Evolutionary conservation across 1,284 basidiomycete genomes (phyloP).

Genomic region (Apiotrichum gamsii): DNA sequence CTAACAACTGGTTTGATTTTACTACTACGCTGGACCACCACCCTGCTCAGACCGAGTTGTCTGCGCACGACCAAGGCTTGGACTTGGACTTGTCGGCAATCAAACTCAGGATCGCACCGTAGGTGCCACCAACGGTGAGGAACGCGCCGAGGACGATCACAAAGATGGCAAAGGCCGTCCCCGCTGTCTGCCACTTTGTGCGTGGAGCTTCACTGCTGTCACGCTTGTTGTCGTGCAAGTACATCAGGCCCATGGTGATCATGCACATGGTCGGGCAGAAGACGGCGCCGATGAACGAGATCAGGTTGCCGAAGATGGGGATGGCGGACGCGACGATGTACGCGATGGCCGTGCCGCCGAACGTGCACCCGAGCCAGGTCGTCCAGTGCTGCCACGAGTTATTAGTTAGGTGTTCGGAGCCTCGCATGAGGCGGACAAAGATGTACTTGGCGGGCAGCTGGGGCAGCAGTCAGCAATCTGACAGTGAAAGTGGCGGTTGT

Average conservation of each 20-base stretch:
- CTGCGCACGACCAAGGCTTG: constrained; percentile 23
- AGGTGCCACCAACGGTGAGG: constrained; percentile 28
- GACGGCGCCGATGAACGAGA: constrained; percentile 29
- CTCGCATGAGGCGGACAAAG: constrained; percentile 36
- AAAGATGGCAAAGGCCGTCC: constrained; percentile 13
- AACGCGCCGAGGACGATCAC: constrained; percentile 26
- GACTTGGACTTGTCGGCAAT: constrained; percentile 14
- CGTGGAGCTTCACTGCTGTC: neutral
- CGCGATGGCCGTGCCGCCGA: constrained; percentile 16
- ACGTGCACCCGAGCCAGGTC: constrained; percentile 30
- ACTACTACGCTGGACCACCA: too few species aligned
- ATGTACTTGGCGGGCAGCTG: constrained; percentile 23
- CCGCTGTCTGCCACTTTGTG: too few species aligned
- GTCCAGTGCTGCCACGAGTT: constrained; percentile 32
- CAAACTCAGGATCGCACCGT: constrained; percentile 24
- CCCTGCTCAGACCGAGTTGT: too few species aligned
- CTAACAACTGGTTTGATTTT: too few species aligned
- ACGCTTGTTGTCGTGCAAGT: constrained; percentile 25
- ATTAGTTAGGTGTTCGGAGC: constrained; percentile 29
- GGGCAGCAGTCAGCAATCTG: constrained; percentile 10
- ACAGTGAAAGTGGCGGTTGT: neutral
- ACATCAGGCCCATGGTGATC: constrained; percentile 28
- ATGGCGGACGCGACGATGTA: constrained; percentile 25
- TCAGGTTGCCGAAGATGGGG: constrained; percentile 24
- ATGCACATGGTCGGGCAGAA: constrained; percentile 18